A percentile compares a stretch with the other conserved stretches of the same genome.
These are phyloP conservation scores for Phytophthora cryptogea DNA, from an alignment of 352 stramenopile genomes.

Conservation along the genomic window DNA sequence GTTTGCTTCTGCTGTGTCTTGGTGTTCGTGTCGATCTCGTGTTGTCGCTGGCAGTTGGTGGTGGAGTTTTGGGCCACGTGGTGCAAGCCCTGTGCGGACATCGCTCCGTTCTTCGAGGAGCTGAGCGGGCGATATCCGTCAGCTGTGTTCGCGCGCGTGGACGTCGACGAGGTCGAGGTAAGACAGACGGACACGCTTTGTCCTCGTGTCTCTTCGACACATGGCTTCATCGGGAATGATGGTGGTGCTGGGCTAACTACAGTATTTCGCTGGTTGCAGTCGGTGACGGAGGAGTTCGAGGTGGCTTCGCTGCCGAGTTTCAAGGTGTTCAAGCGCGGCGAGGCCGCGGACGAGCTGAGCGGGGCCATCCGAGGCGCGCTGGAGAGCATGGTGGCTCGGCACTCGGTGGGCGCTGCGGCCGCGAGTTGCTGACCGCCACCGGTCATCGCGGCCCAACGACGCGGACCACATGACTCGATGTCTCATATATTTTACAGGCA, in stretches of 20 bases:
- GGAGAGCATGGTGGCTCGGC: conserved; percentile 54
- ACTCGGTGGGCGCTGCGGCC: conserved; percentile 24
- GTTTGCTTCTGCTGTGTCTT: neutral
- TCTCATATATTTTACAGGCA: conserved; percentile 30
- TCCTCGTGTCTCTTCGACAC: conserved; percentile 25
- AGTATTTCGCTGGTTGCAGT: conserved; percentile 27
- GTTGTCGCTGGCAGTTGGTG: conserved; percentile 50
- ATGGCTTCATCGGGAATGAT: conserved; percentile 29
- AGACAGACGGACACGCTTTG: neutral
- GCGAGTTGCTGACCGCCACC: conserved; percentile 13
- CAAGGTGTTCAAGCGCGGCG: conserved; percentile 90
- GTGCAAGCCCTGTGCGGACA: conserved; percentile 82
- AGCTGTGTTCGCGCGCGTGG: conserved; percentile 73
- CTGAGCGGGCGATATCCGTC: conserved; percentile 56
- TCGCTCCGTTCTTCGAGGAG: conserved; percentile 77
- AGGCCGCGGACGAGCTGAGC: conserved; percentile 83
- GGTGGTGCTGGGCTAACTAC: conserved; percentile 14
- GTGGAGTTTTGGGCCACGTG: conserved; percentile 88
- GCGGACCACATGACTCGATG: conserved; percentile 18
- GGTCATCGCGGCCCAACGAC: conserved; percentile 8
- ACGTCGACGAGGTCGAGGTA: conserved; percentile 79
- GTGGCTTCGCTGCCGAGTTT: conserved; percentile 92
- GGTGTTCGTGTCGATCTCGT: neutral
- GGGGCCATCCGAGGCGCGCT: conserved; percentile 70
- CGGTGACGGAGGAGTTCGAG: conserved; percentile 53